Evolutionary conservation across 805 yeast species (phyloP).

Genomic region (Debaryomyces prosopidis): DNA sequence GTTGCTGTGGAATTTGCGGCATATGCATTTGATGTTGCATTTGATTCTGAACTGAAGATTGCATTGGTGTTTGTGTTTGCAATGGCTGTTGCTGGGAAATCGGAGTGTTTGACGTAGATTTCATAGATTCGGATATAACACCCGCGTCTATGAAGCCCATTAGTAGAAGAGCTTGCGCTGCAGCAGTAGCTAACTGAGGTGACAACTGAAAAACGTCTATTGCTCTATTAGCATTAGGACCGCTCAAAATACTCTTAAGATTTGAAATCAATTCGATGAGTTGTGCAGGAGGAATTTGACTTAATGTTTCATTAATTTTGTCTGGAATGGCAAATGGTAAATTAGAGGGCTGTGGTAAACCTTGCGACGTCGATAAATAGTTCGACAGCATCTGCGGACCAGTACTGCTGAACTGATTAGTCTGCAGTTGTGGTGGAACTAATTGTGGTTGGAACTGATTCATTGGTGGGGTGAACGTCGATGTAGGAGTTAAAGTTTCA

Average conservation of each 20-base stretch:
- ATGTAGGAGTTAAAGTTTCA: not conserved
- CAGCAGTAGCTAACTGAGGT: slow-evolving; percentile 61
- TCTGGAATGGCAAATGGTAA: slow-evolving; percentile 53
- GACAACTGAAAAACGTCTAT: slow-evolving; percentile 52
- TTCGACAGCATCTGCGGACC: slow-evolving; percentile 43
- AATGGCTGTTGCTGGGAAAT: slow-evolving; percentile 14
- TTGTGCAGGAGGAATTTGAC: slow-evolving; percentile 69
- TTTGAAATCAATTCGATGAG: slow-evolving; percentile 68
- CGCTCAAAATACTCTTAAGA: slow-evolving; percentile 55
- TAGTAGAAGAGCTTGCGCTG: slow-evolving; percentile 70
- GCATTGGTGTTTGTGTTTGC: slow-evolving; percentile 33
- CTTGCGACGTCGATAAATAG: slow-evolving; percentile 52
- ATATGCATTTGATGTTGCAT: slow-evolving; percentile 12
- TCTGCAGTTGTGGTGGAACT: slow-evolving; percentile 3
- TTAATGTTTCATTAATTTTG: slow-evolving; percentile 59
- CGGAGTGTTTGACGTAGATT: slow-evolving; percentile 20
- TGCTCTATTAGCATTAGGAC: slow-evolving; percentile 52
- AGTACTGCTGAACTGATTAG: not conserved
- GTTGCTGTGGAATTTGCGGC: slow-evolving; percentile 10
- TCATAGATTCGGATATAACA: slow-evolving; percentile 61
- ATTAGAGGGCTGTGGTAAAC: slow-evolving; percentile 49
- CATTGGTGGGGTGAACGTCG: slow-evolving; percentile 1
- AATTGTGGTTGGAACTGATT: slow-evolving; percentile 2
- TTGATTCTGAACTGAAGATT: slow-evolving; percentile 19
- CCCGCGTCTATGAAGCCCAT: slow-evolving; percentile 76